Conservation (phyloP, 352 stramenopile species). For the Globisporangium viniferum region DNA sequence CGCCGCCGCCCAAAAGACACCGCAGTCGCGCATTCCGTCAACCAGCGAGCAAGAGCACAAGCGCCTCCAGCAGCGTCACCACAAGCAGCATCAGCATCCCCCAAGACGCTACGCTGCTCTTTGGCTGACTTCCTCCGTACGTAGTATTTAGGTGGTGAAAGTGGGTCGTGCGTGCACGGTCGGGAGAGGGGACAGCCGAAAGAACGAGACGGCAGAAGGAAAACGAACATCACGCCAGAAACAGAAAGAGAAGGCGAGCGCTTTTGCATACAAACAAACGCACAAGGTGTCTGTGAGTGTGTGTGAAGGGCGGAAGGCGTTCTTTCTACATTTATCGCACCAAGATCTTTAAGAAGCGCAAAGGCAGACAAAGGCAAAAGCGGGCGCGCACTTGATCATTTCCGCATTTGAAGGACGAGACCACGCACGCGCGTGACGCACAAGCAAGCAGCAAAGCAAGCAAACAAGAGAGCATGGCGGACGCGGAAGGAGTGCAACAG, state of each 20-base stretch:
- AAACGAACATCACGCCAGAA: conserved; percentile 2
- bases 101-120: conserved; percentile 4
- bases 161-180: not conserved
- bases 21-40: conserved; percentile 3
- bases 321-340: conserved; percentile 3
- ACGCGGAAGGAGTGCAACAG: conserved; percentile 86
- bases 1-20: not conserved
- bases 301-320: not conserved
- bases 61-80: not conserved
- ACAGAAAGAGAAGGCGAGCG: not conserved
- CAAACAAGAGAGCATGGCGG: conserved; percentile 44
- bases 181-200: conserved; percentile 1
- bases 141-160: not conserved
- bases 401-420: not conserved
- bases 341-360: not conserved
- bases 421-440: not conserved
- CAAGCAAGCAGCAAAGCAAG: not conserved
- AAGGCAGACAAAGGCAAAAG: not conserved
- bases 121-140: conserved; percentile 8
- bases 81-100: not conserved
- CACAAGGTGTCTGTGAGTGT: not conserved
- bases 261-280: not conserved
- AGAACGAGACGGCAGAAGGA: conserved; percentile 2
- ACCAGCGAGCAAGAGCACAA: conserved; percentile 1
- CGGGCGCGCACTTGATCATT: not conserved